These are phyloP conservation scores for Yarrowia osloensis DNA, from an alignment of 805 yeast species.

Conservation along the genomic window DNA sequence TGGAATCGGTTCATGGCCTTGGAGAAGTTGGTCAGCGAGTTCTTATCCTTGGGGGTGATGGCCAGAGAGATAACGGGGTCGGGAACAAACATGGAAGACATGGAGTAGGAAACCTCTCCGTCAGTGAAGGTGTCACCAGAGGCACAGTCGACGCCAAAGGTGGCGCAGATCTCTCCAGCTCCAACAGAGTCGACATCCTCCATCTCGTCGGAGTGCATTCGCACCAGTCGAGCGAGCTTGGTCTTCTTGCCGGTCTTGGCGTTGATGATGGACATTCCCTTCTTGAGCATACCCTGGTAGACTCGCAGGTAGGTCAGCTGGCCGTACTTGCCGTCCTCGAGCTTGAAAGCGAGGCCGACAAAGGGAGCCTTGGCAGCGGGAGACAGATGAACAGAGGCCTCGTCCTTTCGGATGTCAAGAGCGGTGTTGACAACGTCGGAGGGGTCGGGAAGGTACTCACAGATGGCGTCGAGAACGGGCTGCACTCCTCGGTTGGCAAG, in stretches of 20 bases:
- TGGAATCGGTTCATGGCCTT: conserved; percentile 97
- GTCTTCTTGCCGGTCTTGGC: conserved; percentile 90
- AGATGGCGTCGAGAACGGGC: conserved; percentile 92
- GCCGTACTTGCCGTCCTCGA: conserved; percentile 98
- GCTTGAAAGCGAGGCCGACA: conserved; percentile 96
- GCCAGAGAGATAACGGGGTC: conserved; percentile 97
- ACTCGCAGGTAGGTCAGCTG: conserved; percentile 96
- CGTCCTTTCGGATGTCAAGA: conserved; percentile 65
- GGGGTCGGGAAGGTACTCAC: conserved; percentile 94
- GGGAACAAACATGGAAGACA: conserved; percentile 98
- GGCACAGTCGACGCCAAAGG: conserved; percentile 97
- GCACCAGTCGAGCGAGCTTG: conserved; percentile 88
- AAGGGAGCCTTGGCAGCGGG: conserved; percentile 79
- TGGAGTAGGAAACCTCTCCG: conserved; percentile 74
- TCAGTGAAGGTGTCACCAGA: conserved; percentile 98
- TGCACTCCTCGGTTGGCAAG: conserved; percentile 95
- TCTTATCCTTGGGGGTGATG: conserved; percentile 83
- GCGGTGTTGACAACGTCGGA: conserved; percentile 90
- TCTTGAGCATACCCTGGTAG: conserved; percentile 91
- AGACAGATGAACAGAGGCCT: conserved; percentile 67
- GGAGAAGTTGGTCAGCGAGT: conserved; percentile 76
- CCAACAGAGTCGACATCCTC: conserved; percentile 95
- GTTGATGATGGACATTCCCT: conserved; percentile 86
- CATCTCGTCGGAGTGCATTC: conserved; percentile 99
- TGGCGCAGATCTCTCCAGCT: conserved; percentile 99